These are phyloP conservation scores for Exophiala sp. DNA, from an alignment of 2,329 filamentous ascomycete species.

Conservation along the genomic window DNA sequence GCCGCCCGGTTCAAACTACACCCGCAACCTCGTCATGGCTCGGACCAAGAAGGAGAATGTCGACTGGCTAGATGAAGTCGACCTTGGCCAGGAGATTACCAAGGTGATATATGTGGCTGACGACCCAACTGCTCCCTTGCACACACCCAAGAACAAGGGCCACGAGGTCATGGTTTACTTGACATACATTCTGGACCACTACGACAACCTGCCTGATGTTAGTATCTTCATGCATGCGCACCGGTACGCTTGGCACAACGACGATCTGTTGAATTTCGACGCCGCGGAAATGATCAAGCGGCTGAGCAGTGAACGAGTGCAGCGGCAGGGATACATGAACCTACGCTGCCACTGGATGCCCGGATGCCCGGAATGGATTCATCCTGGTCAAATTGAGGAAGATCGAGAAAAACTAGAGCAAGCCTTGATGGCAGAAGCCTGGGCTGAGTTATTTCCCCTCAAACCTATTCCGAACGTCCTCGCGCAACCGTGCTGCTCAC, in stretches of 20 bases:
- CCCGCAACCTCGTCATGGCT: conserved; percentile 51
- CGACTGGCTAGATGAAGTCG: conserved; percentile 49
- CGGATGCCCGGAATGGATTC: conserved; percentile 56
- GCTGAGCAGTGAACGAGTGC: conserved; percentile 48
- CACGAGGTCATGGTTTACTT: conserved; percentile 59
- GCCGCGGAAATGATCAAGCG: conserved; percentile 47
- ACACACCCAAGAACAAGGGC: conserved; percentile 55
- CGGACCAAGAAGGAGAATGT: conserved; percentile 37
- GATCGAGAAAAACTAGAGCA: conserved; percentile 45
- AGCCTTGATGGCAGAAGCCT: conserved; percentile 41
- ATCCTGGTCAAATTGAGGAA: conserved; percentile 38
- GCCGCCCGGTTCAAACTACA: conserved; percentile 47
- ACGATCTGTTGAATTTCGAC: conserved; percentile 48
- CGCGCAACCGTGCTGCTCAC: conserved; percentile 58
- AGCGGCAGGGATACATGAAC: conserved; percentile 54
- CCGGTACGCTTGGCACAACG: conserved; percentile 55
- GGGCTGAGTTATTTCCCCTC: conserved; percentile 45
- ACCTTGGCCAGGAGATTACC: conserved; percentile 42
- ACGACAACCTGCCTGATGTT: conserved; percentile 53
- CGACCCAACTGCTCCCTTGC: conserved; percentile 45
- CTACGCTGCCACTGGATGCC: conserved; percentile 54
- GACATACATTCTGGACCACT: conserved; percentile 58
- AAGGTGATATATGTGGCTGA: conserved; percentile 49
- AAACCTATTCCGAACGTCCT: conserved; percentile 45
- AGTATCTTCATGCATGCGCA: conserved; percentile 57